phyloP scores from a whole-genome alignment of 2,329 filamentous ascomycete genomes.

The Diplodia scrobiculata region DNA sequence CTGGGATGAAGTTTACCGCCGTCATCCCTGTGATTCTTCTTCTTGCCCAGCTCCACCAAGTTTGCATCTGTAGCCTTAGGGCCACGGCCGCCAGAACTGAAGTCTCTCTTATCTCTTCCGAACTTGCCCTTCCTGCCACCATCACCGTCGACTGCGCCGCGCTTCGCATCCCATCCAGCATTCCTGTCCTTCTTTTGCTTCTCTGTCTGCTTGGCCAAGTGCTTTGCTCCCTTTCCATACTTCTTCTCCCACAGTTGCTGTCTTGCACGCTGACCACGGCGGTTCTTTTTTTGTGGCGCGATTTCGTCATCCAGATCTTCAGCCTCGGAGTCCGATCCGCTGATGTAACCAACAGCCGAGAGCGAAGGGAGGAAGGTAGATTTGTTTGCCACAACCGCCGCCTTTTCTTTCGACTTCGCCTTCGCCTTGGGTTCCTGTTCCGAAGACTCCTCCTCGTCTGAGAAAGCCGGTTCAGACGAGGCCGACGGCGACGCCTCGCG shows the following conservation, averaged over 20 bases:
- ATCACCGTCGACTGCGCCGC: conserved; percentile 51
- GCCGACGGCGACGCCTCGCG: conserved; percentile 13
- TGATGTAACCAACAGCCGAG: conserved; percentile 76
- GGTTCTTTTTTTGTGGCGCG: conserved; percentile 66
- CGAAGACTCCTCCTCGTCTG: conserved; percentile 29
- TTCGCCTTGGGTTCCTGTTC: conserved; percentile 37
- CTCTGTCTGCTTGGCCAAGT: conserved; percentile 55
- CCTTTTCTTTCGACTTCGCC: conserved; percentile 30
- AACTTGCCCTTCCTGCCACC: conserved; percentile 33
- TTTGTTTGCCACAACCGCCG: conserved; percentile 36
- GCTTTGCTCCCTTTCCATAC: conserved; percentile 70
- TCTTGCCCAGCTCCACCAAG: conserved; percentile 37
- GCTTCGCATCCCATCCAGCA: conserved; percentile 61
- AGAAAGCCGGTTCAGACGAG: conserved; percentile 10
- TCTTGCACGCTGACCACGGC: conserved; percentile 74
- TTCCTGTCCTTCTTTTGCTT: conserved; percentile 47
- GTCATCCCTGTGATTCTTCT: conserved; percentile 47
- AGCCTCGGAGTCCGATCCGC: conserved; percentile 65
- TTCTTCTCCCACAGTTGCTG: conserved; percentile 81
- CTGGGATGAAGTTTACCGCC: conserved; percentile 62
- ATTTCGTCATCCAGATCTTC: conserved; percentile 59
- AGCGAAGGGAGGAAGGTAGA: conserved; percentile 74
- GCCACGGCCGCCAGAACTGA: conserved; percentile 34
- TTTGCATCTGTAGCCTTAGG: conserved; percentile 42
- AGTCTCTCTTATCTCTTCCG: conserved; percentile 33